Conservation (phyloP, 306 rosid genomes). For the Fragaria ananassa region DNA sequence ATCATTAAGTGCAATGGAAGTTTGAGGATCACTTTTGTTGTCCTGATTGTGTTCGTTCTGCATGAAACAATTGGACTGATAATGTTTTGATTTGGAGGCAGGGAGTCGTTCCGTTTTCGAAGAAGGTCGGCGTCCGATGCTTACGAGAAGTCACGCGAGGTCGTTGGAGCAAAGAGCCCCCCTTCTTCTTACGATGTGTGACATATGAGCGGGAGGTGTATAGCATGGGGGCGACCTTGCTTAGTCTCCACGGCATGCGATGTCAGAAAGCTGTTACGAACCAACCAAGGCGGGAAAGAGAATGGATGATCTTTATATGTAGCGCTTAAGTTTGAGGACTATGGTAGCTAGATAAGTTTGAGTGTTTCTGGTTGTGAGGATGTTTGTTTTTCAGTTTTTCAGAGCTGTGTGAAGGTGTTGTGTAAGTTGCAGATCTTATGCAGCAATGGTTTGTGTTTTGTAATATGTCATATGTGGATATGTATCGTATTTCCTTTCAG, state of each 20-base stretch:
- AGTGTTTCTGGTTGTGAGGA: not conserved
- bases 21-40: too few relatives aligned
- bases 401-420: not conserved
- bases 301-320: not conserved
- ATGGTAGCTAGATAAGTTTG: too few relatives aligned
- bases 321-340: not conserved
- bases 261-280: not conserved
- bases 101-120: slow-evolving; percentile 64
- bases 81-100: slow-evolving; percentile 42
- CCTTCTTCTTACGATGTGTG: slow-evolving; percentile 71
- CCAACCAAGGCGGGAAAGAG: not conserved
- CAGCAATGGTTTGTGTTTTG: not conserved
- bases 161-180: slow-evolving; percentile 47
- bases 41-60: not conserved
- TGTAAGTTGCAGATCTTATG: not conserved
- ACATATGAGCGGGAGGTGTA: slow-evolving; percentile 20
- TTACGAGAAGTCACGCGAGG: slow-evolving; percentile 46
- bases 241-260: not conserved
- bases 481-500: too few relatives aligned
- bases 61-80: not conserved
- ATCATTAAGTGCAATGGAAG: too few relatives aligned
- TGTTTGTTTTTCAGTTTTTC: not conserved
- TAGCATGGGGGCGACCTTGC: not conserved
- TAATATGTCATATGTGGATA: not conserved
- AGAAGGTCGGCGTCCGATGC: slow-evolving; percentile 73